Conservation (phyloP, 163 green algal species). For the Volvox carteri region DNA sequence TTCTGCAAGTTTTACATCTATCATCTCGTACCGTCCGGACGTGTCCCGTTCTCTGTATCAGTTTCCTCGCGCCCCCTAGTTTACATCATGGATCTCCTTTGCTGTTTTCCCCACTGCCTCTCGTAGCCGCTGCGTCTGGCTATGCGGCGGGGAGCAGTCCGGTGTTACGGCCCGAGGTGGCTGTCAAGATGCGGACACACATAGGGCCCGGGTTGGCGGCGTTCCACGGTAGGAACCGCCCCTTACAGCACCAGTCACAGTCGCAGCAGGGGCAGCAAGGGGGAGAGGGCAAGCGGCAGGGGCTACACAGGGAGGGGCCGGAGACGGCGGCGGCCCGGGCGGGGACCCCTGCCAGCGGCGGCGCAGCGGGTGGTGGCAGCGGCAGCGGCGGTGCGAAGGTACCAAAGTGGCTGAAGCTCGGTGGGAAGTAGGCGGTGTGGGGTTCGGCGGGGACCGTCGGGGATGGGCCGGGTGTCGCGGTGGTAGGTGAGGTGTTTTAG, state of each 20-base stretch:
- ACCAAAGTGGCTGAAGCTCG: constrained; percentile 56
- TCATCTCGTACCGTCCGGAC: no score
- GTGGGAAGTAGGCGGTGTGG: constrained; percentile 20
- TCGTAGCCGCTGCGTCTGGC: not conserved
- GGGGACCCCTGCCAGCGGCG: not conserved
- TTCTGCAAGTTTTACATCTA: no score
- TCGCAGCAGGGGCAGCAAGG: not conserved
- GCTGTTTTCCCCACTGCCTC: not conserved
- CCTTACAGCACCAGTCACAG: no score
- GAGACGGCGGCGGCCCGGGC: not conserved
- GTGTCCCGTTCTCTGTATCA: no score
- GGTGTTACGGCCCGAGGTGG: not conserved
- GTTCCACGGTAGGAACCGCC: no score
- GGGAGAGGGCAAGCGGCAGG: not conserved
- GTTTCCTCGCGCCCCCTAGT: no score
- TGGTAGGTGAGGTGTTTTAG: no score
- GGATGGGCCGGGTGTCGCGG: no score
- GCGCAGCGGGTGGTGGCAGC: not conserved
- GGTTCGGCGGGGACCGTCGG: no score
- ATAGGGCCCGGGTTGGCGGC: constrained; percentile 10
- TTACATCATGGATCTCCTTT: no score
- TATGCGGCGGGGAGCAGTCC: not conserved
- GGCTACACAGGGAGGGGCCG: not conserved
- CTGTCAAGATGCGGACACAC: not conserved
- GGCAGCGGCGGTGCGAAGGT: constrained; percentile 28